phyloP scores from a whole-genome alignment of 257 asterid genomes.

The Scutellaria baicalensis region DNA sequence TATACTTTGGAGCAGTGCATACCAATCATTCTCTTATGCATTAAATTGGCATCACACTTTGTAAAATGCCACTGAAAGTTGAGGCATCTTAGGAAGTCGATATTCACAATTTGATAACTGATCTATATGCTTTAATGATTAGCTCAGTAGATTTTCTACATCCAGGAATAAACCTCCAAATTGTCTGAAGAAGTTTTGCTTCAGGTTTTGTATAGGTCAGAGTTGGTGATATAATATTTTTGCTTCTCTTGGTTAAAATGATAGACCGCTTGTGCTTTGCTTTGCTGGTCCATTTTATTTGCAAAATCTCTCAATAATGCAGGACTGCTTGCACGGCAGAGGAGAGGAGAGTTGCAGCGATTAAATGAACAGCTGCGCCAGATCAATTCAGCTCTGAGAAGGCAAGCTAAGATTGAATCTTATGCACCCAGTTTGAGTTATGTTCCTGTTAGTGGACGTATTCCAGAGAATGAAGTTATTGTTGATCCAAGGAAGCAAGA shows the following conservation, averaged over 20 bases:
- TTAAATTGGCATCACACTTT: not conserved
- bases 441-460: conserved; percentile 75
- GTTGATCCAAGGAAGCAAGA: conserved; percentile 83
- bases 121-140: not conserved
- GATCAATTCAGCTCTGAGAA: conserved; percentile 80
- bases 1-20: not conserved
- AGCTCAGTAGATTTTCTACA: not conserved
- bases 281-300: not conserved
- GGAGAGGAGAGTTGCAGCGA: conserved; percentile 77
- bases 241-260: not conserved
- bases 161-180: not conserved
- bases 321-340: conserved; percentile 95
- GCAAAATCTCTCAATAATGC: not conserved
- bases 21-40: not conserved
- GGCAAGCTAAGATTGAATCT: conserved; percentile 98
- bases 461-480: conserved; percentile 76
- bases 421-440: conserved; percentile 95
- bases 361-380: conserved; percentile 95
- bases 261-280: not conserved
- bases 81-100: not conserved
- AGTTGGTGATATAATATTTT: not conserved
- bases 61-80: not conserved
- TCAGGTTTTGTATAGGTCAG: not conserved
- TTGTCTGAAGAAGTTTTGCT: not conserved
- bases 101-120: not conserved